A percentile compares a stretch with the other conserved stretches of the same genome.
Evolutionary conservation across 2,329 filamentous ascomycete genomes (phyloP).

Genomic region (Decorospora gaudefroyi): DNA sequence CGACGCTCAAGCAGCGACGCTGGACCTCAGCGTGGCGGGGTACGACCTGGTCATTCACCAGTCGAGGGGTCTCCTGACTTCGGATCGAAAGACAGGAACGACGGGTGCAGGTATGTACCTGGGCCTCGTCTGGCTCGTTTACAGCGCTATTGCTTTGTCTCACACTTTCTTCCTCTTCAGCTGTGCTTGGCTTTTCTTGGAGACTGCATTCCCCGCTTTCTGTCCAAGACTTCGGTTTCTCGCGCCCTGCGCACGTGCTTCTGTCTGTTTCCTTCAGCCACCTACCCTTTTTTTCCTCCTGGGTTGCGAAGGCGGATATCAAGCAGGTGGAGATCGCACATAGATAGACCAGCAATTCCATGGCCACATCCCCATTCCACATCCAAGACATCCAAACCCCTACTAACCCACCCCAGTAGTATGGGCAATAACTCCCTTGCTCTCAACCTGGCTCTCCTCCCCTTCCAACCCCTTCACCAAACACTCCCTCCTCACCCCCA

Average conservation of each 20-base stretch:
- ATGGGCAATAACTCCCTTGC: slow-evolving; percentile 85
- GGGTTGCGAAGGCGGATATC: too few relatives aligned
- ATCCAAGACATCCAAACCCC: neutral
- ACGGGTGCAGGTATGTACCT: slow-evolving; percentile 69
- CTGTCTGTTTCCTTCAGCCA: too few relatives aligned
- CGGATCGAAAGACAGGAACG: slow-evolving; percentile 71
- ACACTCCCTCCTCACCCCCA: slow-evolving; percentile 56
- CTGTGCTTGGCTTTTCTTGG: slow-evolving; percentile 32
- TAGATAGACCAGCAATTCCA: slow-evolving; percentile 4
- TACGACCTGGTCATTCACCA: slow-evolving; percentile 78
- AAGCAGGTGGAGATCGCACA: too few relatives aligned
- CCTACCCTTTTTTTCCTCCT: too few relatives aligned
- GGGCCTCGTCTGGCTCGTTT: slow-evolving; percentile 21
- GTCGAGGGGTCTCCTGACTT: slow-evolving; percentile 80
- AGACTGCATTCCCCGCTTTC: neutral
- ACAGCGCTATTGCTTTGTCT: slow-evolving; percentile 6
- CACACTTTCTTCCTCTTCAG: slow-evolving; percentile 18
- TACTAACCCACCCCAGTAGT: slow-evolving; percentile 61
- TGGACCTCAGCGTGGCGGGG: slow-evolving; percentile 71
- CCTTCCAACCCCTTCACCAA: slow-evolving; percentile 66
- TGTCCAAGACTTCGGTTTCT: too few relatives aligned
- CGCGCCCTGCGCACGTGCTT: too few relatives aligned
- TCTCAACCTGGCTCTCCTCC: slow-evolving; percentile 78
- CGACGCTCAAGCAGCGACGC: slow-evolving; percentile 66
- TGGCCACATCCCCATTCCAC: neutral